Base-by-base conservation (phyloP, 495 filamentous ascomycete species). In the Aspergillus bertholletiae region DNA sequence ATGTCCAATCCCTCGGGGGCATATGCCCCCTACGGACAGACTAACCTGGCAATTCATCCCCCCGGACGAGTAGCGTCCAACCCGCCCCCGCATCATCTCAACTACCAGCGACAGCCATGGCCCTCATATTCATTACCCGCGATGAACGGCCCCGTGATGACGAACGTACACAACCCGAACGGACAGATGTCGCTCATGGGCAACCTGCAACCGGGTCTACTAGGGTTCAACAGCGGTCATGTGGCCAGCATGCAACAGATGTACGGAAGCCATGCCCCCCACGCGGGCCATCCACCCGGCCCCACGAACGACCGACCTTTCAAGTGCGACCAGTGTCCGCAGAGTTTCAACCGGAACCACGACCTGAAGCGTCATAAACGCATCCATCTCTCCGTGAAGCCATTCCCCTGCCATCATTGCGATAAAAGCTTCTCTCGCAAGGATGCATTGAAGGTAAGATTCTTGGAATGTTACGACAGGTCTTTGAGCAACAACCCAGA, bases 401-500 rank as follows among this genome's bases (percentile, higher is more conserved):
- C 94, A 0, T 97, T 91, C 68, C 92, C 94, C 0, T 98, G 94
- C 64, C 80, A 70, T 11, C 85, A 89, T 61, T 98, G 94, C 64
- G 92, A 96, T 28, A 98, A 97, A 82, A 94, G 90, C 69, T 98
- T 98, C 61, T 96, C 90, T 18, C 76, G 94, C 37, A 98, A 97
- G 69, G 94, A 98, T 77, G 94, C 94, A 18, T 78, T 98, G 13
- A 98, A 98, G 88, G 94, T 97, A 63, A 55, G 79, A 68, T 28
- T 47, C n/a, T n/a, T n/a, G n/a, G n/a, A n/a, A n/a, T n/a, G n/a
- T n/a, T n/a, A n/a, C n/a, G n/a, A n/a, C n/a, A n/a, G n/a, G n/a
- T n/a, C n/a, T n/a, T n/a, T n/a, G n/a, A n/a, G n/a, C n/a, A n/a
- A n/a, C n/a, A n/a, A n/a, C n/a, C n/a, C n/a, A 9, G 20, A 49